Evolutionary conservation across 208 protist genomes (phyloP), one percentile per base, ranked within the genome.

Genomic region (Vickermania spadyakhi): DNA sequence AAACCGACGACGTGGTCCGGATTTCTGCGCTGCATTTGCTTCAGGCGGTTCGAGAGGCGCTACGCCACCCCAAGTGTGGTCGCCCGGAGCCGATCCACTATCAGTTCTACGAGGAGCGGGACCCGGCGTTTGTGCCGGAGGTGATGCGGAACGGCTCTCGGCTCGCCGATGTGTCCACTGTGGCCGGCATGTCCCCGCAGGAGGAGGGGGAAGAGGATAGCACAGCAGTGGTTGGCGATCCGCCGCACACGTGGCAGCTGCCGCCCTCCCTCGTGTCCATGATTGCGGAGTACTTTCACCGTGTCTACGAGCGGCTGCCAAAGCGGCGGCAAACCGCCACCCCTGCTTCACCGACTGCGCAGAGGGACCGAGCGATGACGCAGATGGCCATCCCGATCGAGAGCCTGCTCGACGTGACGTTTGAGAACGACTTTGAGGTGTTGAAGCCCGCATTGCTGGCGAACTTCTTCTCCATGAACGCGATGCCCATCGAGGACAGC

Each of bases 71-170:
- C 23, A 49, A 60, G 14, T 57, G 11, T n/a, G 36, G 36, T 7
- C 11, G 11, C 18, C 57, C 65, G 14, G 77, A 77, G 66, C 60
- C 79, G 29, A n/a, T 73, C 18, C 18, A 71, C 27, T 84, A 84
- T 56, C 69, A 58, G 13, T 89, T 91, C 60, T 85, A 82, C 58
- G 28, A 68, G 52, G 79, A 91, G 52, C 68, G 71, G 58, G 84
- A 84, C 53, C 77, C 68, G 31, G 70, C 77, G 27, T 91, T 85
- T 66, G 76, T 91, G 36, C 81, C 84, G 2, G 64, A 75, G 0
- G 73, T 77, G 28, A 66, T 91, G 58, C 80, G 84, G 25, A 73
- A 79, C 50, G 84, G 84, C 26, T 89, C 81, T 4, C 77, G 84
- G 2, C 71, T 81, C 36, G 70, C 88, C 65, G 64, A 76, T 27